Evolutionary conservation across 2,329 filamentous ascomycete genomes (phyloP).

Genomic region (Akanthomyces dipterigenus): DNA sequence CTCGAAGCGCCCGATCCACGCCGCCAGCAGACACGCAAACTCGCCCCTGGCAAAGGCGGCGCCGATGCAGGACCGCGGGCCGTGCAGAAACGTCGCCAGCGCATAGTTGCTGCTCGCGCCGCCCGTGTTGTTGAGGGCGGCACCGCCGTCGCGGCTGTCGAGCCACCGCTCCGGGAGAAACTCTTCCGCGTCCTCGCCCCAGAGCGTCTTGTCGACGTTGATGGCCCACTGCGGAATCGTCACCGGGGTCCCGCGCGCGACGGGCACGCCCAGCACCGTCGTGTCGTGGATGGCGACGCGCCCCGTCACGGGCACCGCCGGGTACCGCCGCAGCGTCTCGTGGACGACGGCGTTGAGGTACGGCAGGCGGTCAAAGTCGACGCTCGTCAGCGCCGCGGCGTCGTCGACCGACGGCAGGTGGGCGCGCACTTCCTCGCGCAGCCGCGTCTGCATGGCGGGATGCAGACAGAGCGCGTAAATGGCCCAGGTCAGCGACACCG

Average conservation of each 20-base stretch:
- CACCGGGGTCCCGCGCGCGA: conserved; percentile 66
- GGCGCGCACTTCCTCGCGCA: conserved; percentile 61
- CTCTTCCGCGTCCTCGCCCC: conserved; percentile 66
- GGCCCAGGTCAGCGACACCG: conserved; percentile 69
- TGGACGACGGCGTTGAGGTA: conserved; percentile 65
- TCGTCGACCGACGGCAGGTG: conserved; percentile 45
- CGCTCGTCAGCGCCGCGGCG: conserved; percentile 20
- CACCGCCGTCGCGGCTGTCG: conserved; percentile 27
- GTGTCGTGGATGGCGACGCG: conserved; percentile 61
- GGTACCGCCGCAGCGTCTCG: conserved; percentile 67
- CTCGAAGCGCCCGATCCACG: conserved; percentile 69
- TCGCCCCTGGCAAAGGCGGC: conserved; percentile 74
- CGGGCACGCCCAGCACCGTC: conserved; percentile 53
- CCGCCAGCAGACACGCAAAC: conserved; percentile 75
- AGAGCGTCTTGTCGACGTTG: conserved; percentile 62
- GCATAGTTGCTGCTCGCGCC: conserved; percentile 71
- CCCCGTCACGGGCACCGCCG: conserved; percentile 64
- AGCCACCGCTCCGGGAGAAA: conserved; percentile 81
- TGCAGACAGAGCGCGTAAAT: conserved; percentile 62
- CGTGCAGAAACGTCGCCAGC: conserved; percentile 78
- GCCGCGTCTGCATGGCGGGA: conserved; percentile 55
- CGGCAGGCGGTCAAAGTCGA: conserved; percentile 58
- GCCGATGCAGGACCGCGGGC: conserved; percentile 80
- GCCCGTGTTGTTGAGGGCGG: conserved; percentile 35
- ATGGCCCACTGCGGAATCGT: conserved; percentile 59